Conservation (phyloP, 495 filamentous ascomycete species). For the Aspergillus sparsus region DNA sequence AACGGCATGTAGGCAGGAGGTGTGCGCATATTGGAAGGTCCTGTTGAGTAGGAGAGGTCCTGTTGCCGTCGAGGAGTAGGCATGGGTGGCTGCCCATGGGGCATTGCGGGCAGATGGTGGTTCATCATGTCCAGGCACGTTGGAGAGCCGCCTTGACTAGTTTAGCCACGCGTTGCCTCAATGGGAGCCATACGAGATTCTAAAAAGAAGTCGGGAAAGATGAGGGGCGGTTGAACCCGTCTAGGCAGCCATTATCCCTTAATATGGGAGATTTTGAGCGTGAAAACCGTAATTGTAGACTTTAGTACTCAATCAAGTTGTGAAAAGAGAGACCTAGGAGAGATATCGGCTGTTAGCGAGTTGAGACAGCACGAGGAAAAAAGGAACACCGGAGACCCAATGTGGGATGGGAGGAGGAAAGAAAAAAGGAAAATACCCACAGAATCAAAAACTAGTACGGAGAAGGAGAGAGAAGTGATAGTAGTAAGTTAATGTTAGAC, state of each 20-base stretch:
- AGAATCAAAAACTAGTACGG: neutral
- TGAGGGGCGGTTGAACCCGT: conserved; percentile 23
- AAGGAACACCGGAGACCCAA: conserved; percentile 2
- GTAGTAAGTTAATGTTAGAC: neutral
- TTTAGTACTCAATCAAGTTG: conserved; percentile 10
- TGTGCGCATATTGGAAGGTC: conserved; percentile 47
- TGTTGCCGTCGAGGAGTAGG: conserved; percentile 51
- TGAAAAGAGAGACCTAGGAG: conserved; percentile 10
- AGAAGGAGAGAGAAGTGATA: neutral
- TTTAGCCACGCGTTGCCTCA: conserved; percentile 47
- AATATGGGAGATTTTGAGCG: conserved; percentile 8
- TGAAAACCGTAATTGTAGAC: neutral
- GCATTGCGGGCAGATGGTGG: conserved; percentile 54
- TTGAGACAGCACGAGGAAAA: conserved; percentile 4
- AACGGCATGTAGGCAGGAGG: conserved; percentile 49
- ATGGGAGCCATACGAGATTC: conserved; percentile 47
- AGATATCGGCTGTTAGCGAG: conserved; percentile 20
- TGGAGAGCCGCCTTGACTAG: conserved; percentile 41
- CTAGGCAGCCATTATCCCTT: conserved; percentile 45
- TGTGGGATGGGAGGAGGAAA: neutral
- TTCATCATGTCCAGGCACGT: conserved; percentile 54
- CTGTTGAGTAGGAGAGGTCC: conserved; percentile 50
- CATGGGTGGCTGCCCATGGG: conserved; percentile 58
- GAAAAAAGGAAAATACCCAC: conserved; percentile 1
- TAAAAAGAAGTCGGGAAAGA: conserved; percentile 23